phyloP scores from a whole-genome alignment of 148 eudicot species.

The Camellia sinensis region DNA sequence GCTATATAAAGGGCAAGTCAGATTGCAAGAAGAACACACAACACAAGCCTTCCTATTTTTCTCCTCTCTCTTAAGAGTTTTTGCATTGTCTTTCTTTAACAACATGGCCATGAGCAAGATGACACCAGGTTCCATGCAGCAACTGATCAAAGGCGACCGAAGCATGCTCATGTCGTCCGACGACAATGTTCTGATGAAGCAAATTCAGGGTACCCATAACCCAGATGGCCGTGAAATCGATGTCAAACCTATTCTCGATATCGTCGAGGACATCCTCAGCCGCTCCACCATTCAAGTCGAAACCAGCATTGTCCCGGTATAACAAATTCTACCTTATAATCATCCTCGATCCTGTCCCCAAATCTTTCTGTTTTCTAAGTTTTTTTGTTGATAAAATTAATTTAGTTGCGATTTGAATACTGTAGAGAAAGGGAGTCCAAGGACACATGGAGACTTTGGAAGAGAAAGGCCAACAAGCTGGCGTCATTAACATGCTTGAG shows the following conservation, averaged over 20 bases:
- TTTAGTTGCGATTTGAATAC: neutral
- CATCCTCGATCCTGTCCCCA: too few species aligned
- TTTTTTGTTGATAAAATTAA: neutral
- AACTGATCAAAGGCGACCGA: too few species aligned
- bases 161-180: slow-evolving; percentile 19
- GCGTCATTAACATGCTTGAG: neutral
- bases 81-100: neutral
- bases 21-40: too few species aligned
- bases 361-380: neutral
- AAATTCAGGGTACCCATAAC: neutral
- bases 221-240: slow-evolving; percentile 31
- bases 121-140: slow-evolving; percentile 13
- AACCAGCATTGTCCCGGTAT: slow-evolving; percentile 1
- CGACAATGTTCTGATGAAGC: slow-evolving; percentile 23
- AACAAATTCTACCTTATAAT: neutral
- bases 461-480: slow-evolving; percentile 14
- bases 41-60: too few species aligned
- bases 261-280: slow-evolving; percentile 31
- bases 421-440: slow-evolving; percentile 12
- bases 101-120: neutral
- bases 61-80: too few species aligned
- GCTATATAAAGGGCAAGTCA: neutral
- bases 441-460: slow-evolving; percentile 15
- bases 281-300: slow-evolving; percentile 15
- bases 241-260: slow-evolving; percentile 23